Conservation (phyloP, 148 eudicot genomes). For the Rheum nobile region DNA sequence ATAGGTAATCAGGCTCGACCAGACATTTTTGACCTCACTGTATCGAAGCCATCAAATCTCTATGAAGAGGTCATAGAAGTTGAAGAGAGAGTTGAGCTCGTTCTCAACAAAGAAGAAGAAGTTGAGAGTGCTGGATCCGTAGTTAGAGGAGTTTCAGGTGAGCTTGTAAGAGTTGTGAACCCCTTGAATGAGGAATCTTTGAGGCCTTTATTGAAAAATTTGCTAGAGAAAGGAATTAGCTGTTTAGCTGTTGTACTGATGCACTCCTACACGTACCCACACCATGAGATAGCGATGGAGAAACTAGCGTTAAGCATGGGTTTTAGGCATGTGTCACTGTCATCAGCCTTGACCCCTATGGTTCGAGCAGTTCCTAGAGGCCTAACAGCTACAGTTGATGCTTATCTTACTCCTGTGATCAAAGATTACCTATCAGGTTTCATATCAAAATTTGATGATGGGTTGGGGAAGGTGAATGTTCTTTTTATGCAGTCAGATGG, state of each 20-base stretch:
- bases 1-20: slow-evolving; percentile 99
- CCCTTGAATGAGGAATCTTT: slow-evolving; percentile 59
- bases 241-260: slow-evolving; percentile 87
- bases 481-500: slow-evolving; percentile 98
- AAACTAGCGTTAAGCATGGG: slow-evolving; percentile 77
- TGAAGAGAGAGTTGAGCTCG: slow-evolving; percentile 93
- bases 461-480: slow-evolving; percentile 66
- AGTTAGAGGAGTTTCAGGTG: slow-evolving; percentile 76
- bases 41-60: slow-evolving; percentile 77
- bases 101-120: slow-evolving; percentile 31
- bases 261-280: slow-evolving; percentile 88
- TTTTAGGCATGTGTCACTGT: slow-evolving; percentile 81
- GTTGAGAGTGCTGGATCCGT: slow-evolving; percentile 16
- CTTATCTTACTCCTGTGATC: slow-evolving; percentile 91
- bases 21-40: slow-evolving; percentile 86
- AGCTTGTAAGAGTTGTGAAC: slow-evolving; percentile 59
- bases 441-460: slow-evolving; percentile 85
- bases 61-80: slow-evolving; percentile 85
- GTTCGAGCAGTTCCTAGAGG: slow-evolving; percentile 98
- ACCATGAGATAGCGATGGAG: slow-evolving; percentile 64
- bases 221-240: slow-evolving; percentile 66
- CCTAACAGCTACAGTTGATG: slow-evolving; percentile 95
- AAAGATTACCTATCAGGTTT: slow-evolving; percentile 82
- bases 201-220: slow-evolving; percentile 48
- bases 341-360: slow-evolving; percentile 95